phyloP scores from a whole-genome alignment of 2,329 filamentous ascomycete genomes.

The Thielaviopsis punctulata region DNA sequence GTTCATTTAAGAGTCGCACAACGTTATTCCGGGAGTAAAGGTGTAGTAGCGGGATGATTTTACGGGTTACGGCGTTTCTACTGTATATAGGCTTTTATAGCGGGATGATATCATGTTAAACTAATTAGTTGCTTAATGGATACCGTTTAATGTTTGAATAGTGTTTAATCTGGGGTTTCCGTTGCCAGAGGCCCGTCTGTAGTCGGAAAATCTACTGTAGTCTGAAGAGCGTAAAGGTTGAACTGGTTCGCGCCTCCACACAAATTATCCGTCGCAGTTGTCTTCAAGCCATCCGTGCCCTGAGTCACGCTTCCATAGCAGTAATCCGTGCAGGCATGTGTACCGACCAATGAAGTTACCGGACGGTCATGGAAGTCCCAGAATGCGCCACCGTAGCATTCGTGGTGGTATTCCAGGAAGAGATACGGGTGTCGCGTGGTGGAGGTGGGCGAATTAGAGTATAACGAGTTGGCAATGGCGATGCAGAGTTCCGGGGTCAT shows the following conservation, averaged over 20 bases:
- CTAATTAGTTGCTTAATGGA: background rate
- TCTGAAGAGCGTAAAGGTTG: slow-evolving; percentile 18
- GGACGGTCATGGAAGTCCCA: slow-evolving; percentile 15
- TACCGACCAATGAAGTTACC: slow-evolving; percentile 16
- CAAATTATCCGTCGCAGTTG: slow-evolving; percentile 16
- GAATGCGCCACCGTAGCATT: slow-evolving; percentile 18
- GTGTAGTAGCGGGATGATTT: background rate
- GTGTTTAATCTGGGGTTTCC: background rate
- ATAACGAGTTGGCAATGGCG: slow-evolving; percentile 17
- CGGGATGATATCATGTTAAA: background rate
- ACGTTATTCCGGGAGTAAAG: too few species aligned
- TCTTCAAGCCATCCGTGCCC: slow-evolving; percentile 9
- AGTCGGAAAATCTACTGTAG: slow-evolving; percentile 13
- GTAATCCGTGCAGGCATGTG: slow-evolving; percentile 18
- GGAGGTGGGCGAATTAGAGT: slow-evolving; percentile 15
- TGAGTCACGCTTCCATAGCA: slow-evolving; percentile 16
- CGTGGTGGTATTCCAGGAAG: slow-evolving; percentile 20
- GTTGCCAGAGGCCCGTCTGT: slow-evolving; percentile 14
- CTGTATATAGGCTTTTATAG: background rate
- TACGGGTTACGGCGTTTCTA: background rate
- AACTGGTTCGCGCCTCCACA: slow-evolving; percentile 21
- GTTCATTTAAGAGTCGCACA: slow-evolving; percentile 26
- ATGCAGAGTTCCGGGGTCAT: slow-evolving; percentile 21
- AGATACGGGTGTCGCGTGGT: slow-evolving; percentile 17
- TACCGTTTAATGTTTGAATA: background rate